Base-by-base conservation (phyloP, 768 basidiomycete species). In the Hericium erinaceus region DNA sequence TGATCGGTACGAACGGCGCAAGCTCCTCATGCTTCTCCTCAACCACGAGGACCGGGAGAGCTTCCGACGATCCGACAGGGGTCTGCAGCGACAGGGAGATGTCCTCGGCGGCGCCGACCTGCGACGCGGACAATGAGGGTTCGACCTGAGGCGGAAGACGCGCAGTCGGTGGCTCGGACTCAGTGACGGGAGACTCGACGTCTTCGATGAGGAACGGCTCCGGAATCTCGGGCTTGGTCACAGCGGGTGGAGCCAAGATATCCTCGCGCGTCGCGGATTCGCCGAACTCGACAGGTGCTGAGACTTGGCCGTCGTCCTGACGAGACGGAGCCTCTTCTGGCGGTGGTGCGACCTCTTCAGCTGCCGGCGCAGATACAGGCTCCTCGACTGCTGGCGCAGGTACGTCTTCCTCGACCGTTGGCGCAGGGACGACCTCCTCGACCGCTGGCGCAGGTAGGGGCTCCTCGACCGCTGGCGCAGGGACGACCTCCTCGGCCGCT, bases 151-250 rank as follows among this genome's bases (percentile, higher is more conserved):
- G 20, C n/a, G 39, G 64, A 61, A 38, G 67, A 62, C 50, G 48
- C 40, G 48, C 48, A 51, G 56, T 37, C 13, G 51, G 57, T 39
- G 51, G 41, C 12, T 57, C 64, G 10, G 55, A 46, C 15, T 67
- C 62, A 4, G 61, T 61, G 18, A 70, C 65, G 4, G 71, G 72
- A 46, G 75, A 74, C 28, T 75, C 74, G 39, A 78, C 75, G 58
- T 81, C 82, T 62, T 85, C 85, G 39, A 83, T 70, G 52, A 85
- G 72, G 72, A 84, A 85, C 1, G 82, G 82, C 67, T 87, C 22
- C 40, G 40, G 40, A 41, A 41, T 11, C 5, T 41, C 40, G 11
- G 40, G 40, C 8, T 41, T 11, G 18, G 13, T 18, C 15, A 5
- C 7, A 41, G 40, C 15, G 15, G 5, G 40, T 6, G 40, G 40